Evolutionary conservation across 2,329 filamentous ascomycete genomes (phyloP).

Genomic region (Phoma sp.): DNA sequence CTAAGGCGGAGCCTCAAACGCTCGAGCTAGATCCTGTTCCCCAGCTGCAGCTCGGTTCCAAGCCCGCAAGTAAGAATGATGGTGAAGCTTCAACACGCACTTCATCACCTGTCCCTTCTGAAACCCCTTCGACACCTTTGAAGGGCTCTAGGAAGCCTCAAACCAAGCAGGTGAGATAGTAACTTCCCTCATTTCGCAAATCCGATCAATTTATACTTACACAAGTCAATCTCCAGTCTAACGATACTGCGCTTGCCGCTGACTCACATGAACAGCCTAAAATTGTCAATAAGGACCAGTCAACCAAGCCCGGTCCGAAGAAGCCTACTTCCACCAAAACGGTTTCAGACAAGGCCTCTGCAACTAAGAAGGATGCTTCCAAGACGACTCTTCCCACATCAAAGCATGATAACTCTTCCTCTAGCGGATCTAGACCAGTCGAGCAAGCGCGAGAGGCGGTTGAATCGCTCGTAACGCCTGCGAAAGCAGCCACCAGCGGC

Average conservation of each 20-base stretch:
- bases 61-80: constrained; percentile 16
- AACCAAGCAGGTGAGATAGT: constrained; percentile 20
- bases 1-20: constrained; percentile 8
- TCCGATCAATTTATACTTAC: not conserved
- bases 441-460: too few relatives aligned
- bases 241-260: constrained; percentile 1
- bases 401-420: too few relatives aligned
- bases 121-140: constrained; percentile 8
- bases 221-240: not conserved
- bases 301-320: too few relatives aligned
- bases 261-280: too few relatives aligned
- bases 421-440: too few relatives aligned
- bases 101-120: constrained; percentile 16
- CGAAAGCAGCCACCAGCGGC: too few relatives aligned
- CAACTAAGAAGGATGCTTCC: too few relatives aligned
- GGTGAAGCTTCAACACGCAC: constrained; percentile 17
- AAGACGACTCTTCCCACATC: too few relatives aligned
- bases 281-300: too few relatives aligned
- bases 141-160: not conserved
- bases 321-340: too few relatives aligned
- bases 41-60: constrained; percentile 10
- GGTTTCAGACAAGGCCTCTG: too few relatives aligned
- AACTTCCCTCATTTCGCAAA: not conserved
- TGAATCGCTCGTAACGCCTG: too few relatives aligned
- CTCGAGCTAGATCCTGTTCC: constrained; percentile 28